Conservation (phyloP, 2,329 filamentous ascomycete species). For the Colletotrichum melonis region DNA sequence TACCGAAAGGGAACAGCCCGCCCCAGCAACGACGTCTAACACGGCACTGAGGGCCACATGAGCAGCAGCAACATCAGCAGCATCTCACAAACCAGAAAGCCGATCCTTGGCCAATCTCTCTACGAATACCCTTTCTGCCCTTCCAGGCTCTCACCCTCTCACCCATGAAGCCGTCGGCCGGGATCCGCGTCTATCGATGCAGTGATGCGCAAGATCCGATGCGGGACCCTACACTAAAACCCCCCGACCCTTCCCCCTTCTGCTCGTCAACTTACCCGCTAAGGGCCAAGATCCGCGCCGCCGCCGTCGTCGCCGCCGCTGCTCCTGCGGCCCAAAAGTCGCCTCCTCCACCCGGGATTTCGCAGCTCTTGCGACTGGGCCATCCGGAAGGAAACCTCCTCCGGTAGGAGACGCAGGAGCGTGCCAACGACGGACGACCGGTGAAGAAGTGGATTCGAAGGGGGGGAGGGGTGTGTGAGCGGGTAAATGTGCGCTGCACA, state of each 20-base stretch:
- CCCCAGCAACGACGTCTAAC: neutral
- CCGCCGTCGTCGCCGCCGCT: neutral
- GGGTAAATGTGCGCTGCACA: too few relatives aligned
- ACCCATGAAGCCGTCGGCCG: neutral
- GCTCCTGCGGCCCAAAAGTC: neutral
- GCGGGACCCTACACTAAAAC: neutral
- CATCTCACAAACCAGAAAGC: neutral
- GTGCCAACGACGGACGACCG: conserved; percentile 13
- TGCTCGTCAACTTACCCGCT: neutral
- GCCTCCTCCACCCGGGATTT: neutral
- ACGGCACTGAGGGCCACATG: neutral
- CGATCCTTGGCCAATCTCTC: neutral
- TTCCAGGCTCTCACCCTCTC: neutral
- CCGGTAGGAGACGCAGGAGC: neutral
- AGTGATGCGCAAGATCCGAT: conserved; percentile 11
- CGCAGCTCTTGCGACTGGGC: conserved; percentile 18
- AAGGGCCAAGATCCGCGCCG: conserved; percentile 8
- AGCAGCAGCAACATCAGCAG: neutral
- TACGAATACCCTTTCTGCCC: neutral
- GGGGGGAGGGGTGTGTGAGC: neutral
- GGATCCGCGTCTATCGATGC: conserved; percentile 1
- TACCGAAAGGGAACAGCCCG: neutral
- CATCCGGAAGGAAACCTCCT: neutral
- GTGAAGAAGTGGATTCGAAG: conserved; percentile 28
- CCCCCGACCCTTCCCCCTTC: neutral